These are phyloP conservation scores for Ophiocordyceps camponoti-rufipedis DNA, from an alignment of 2,329 filamentous ascomycete genomes.

Conservation along the genomic window DNA sequence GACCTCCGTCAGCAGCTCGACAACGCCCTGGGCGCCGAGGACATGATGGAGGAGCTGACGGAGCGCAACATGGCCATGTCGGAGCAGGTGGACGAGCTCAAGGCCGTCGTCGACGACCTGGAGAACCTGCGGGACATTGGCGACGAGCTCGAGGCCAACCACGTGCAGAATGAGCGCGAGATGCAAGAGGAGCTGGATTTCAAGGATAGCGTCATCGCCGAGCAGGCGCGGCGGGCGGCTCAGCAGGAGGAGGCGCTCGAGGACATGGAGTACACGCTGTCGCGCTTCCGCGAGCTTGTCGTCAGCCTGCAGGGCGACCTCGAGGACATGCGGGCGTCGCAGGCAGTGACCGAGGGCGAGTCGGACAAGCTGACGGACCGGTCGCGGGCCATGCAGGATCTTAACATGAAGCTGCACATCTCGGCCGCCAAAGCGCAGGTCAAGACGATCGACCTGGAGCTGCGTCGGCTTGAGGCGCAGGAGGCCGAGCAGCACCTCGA, in stretches of 20 bases:
- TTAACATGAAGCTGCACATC: constrained; percentile 84
- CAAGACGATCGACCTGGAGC: constrained; percentile 84
- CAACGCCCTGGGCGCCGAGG: constrained; percentile 70
- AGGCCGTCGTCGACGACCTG: constrained; percentile 66
- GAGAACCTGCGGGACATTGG: constrained; percentile 83
- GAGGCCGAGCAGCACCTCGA: constrained; percentile 76
- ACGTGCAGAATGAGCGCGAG: constrained; percentile 84
- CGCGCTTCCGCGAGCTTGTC: constrained; percentile 77
- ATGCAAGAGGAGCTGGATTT: constrained; percentile 87
- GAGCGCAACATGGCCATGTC: constrained; percentile 72
- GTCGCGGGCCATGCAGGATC: constrained; percentile 87
- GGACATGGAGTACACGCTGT: constrained; percentile 80
- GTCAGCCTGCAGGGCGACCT: constrained; percentile 70
- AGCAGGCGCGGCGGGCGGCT: constrained; percentile 53
- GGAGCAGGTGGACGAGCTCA: constrained; percentile 69
- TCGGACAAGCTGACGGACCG: constrained; percentile 77
- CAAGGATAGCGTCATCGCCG: constrained; percentile 67
- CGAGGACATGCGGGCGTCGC: constrained; percentile 81
- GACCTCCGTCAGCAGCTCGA: constrained; percentile 86
- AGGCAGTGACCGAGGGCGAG: constrained; percentile 82
- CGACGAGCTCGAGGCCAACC: constrained; percentile 86
- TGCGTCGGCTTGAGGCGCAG: constrained; percentile 71
- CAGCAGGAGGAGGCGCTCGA: constrained; percentile 68
- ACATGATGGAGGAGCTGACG: constrained; percentile 84
- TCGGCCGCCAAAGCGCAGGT: constrained; percentile 82